These are phyloP conservation scores for Pseudonitzschia multiseries DNA, from an alignment of 108 stramenopile genomes.

Conservation along the genomic window DNA sequence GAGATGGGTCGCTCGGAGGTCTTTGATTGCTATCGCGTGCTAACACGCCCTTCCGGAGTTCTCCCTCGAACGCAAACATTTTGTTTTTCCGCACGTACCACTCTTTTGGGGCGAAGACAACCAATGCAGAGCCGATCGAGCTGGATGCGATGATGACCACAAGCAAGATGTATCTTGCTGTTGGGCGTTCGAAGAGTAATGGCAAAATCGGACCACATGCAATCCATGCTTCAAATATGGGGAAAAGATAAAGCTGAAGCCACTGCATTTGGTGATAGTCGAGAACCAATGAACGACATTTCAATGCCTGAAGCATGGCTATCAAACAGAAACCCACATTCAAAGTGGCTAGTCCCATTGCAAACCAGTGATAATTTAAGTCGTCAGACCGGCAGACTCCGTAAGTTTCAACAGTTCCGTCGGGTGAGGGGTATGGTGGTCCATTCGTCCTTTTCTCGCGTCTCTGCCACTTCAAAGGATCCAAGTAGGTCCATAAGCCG, in stretches of 20 bases:
- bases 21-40: neutral
- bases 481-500: constrained; percentile 30
- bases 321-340: constrained; percentile 20
- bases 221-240: constrained; percentile 36
- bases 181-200: constrained; percentile 25
- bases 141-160: constrained; percentile 24
- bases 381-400: constrained; percentile 23
- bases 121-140: constrained; percentile 14
- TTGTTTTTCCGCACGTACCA: constrained; percentile 39
- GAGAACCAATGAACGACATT: constrained; percentile 34
- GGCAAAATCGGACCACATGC: constrained; percentile 27
- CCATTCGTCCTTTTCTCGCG: neutral
- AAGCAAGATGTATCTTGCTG: constrained; percentile 19
- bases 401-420: constrained; percentile 29
- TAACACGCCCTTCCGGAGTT: neutral
- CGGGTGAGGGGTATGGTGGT: neutral
- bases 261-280: constrained; percentile 44
- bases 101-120: constrained; percentile 38
- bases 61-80: neutral
- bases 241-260: constrained; percentile 30
- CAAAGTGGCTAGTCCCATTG: constrained; percentile 8
- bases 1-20: neutral
- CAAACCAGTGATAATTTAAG: constrained; percentile 16
- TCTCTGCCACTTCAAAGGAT: constrained; percentile 36
- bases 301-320: constrained; percentile 30